Evolutionary conservation across 2,329 filamentous ascomycete genomes (phyloP), one percentile per base, ranked within the genome.

Genomic region (Neocucurbitaria cava): DNA sequence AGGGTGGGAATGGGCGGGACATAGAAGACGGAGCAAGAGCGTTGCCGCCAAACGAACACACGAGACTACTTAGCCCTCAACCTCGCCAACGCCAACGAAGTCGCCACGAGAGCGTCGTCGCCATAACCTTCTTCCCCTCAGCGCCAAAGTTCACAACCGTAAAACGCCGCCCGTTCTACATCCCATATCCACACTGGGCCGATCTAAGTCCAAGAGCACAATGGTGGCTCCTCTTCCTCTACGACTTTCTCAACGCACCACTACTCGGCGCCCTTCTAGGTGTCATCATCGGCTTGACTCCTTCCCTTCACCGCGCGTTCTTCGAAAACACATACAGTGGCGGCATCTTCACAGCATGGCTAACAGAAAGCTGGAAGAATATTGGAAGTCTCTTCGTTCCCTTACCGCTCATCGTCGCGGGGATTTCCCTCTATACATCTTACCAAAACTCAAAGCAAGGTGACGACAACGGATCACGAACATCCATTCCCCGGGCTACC

Each of bases 211-310:
- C 65, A 18, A 55, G 64, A n/a, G 54, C 58, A 8, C 58, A 68
- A 38, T 73, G 69, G 66, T 69, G 64, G 63, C 49, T 70, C 3
- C 56, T 72, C 4, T 72, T 70, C 49, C 60, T 71, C 35, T 68
- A 69, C 56, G 68, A 72, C 56, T 71, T 72, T 46, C 52, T 72
- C 10, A 72, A 71, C 26, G 69, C 68, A 18, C 68, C 68, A 5
- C 41, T 72, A n/a, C 52, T 71, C 6, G 68, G 69, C 9, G 67
- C 69, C 2, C 56, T 67, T 0, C 38, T 69, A 5, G 68, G 68
- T 13, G 61, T 61, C 5, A 60, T 72, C 17, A 67, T 71, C 24
- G 69, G 69, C 5, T 59, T 72, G 10, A 64, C 56, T 11, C 56
- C 66, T 8, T 52, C 56, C 7, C 49, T 72, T 9, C 67, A 70